Base-by-base conservation (phyloP, 2,329 filamentous ascomycete species). In the Colletotrichum sp. region DNA sequence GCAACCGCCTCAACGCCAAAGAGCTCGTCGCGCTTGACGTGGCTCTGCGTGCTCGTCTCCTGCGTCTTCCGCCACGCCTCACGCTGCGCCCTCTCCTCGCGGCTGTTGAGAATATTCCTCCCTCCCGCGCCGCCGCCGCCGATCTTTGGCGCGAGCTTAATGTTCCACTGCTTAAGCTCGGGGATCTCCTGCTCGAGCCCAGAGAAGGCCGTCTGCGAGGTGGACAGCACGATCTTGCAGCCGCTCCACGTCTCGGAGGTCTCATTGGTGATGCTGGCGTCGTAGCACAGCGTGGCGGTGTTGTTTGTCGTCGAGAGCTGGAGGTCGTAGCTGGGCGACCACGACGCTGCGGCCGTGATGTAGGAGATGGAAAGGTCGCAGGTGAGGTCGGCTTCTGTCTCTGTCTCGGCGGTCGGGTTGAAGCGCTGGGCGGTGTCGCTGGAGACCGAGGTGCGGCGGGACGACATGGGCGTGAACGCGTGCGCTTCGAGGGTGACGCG, bases 161-260 rank as follows among this genome's bases (percentile, higher is more conserved):
- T 85, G 65, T 85, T 87, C 92, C 92, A 94, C 0, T 90, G 86
- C 1, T 85, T 80, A 43, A 94, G 86, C 5, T 81, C 83, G 0
- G 92, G 92, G 3, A 91, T 88, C 14, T 83, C 82, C 73, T 93
- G 89, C 28, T 89, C 86, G 3, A 93, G 83, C 2, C 89, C 88
- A 3, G 89, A 86, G 69, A 90, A 92, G 7, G 87, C 87, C 5
- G 91, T 89, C 78, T 93, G 90, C 1, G 91, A 93, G 0, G 91
- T 93, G 4, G 92, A 93, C 7, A 94, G 87, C 0, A 87, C 88
- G 48, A 94, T 83, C 76, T 89, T 90, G 81, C 90, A 89, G 81
- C 90, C 88, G 34, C 84, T 85, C 92, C 92, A 94, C 1, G 88
- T 90, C 83, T 94, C 92, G 0, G 90, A 91, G 0, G 91, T 93